Base-by-base conservation (phyloP, 345 rosid species). In the Cochlearia excelsa region DNA sequence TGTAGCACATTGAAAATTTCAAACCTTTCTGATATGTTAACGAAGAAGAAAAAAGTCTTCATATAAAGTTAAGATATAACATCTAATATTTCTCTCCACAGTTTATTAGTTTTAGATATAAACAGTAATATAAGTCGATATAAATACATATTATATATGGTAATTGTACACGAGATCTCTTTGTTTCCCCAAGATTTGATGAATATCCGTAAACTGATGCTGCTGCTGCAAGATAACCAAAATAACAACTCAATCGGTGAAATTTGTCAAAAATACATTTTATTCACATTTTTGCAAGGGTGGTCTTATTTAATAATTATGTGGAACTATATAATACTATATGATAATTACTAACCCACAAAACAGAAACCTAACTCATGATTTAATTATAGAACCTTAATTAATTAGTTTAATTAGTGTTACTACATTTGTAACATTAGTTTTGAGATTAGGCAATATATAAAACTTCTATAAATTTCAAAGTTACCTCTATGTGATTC, bases 401-500 rank as follows among this genome's bases (percentile, higher is more conserved):
- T 16, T 16, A 16, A 16, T 16, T 16, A 16, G 23, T 16, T 6
- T 29, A 51, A 38, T 30, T 59, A 3, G 26, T 59, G 65, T 43
- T 34, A 30, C 27, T 34, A 28, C 45, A 34, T 44, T 34, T 46
- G 54, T 63, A 48, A 51, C 45, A 44, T 9, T 10, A 3, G 7
- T 52, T 44, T n/a, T 63, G 54, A 49, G 31, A 4, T 50, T 9
- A 23, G 1, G 9, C 29, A 52, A 43, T 5, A 11, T 41, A 28
- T 7, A 42, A 35, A n/a, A 30, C 9, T 2, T 26, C 26, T 26
- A 43, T 11, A 16, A 69, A 54, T 11, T 9, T 34, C 28, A 44
- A 37, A 63, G 43, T 42, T 70, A 71, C 75, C 75, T 71, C 71
- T 5, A 59, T 46, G 33, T 44, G 43, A 63, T 63, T 5, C 42